A percentile compares a stretch with the other conserved stretches of the same genome.
Conservation (phyloP, 495 filamentous ascomycete species). For the Lasiosphaeria miniovina region DNA sequence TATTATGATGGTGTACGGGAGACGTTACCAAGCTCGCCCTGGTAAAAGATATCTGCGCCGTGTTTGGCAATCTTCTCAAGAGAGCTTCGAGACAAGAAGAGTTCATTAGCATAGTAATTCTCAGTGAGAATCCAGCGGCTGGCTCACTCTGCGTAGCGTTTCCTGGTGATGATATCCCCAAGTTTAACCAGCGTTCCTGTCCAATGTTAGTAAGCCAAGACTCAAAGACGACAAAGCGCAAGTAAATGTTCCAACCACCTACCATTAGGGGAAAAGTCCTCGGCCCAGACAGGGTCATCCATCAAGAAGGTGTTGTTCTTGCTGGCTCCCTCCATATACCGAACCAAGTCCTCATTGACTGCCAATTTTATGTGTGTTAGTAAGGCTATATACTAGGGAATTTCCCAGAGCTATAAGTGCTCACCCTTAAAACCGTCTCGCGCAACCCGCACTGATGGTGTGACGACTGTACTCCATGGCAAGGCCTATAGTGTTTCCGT, state of each 20-base stretch:
- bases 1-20: background rate
- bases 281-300: constrained; percentile 71
- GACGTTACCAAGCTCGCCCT: constrained; percentile 50
- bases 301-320: constrained; percentile 58
- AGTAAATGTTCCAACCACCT: constrained; percentile 6
- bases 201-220: background rate
- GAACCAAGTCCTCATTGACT: constrained; percentile 64
- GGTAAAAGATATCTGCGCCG: constrained; percentile 75
- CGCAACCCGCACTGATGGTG: constrained; percentile 71
- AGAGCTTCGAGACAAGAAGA: constrained; percentile 38
- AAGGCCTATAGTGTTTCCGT: constrained; percentile 17
- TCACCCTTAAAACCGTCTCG: constrained; percentile 63
- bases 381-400: background rate
- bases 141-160: constrained; percentile 65
- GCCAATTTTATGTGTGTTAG: constrained; percentile 10
- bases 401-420: background rate
- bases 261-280: constrained; percentile 83
- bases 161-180: constrained; percentile 73
- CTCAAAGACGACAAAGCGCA: background rate
- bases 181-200: constrained; percentile 53
- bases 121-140: background rate
- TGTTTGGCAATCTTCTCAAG: constrained; percentile 68
- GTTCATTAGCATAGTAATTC: constrained; percentile 5
- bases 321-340: constrained; percentile 56
- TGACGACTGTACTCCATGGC: constrained; percentile 50